These are phyloP conservation scores for Oidiodendron maius DNA, from an alignment of 495 filamentous ascomycete genomes.

Conservation along the genomic window DNA sequence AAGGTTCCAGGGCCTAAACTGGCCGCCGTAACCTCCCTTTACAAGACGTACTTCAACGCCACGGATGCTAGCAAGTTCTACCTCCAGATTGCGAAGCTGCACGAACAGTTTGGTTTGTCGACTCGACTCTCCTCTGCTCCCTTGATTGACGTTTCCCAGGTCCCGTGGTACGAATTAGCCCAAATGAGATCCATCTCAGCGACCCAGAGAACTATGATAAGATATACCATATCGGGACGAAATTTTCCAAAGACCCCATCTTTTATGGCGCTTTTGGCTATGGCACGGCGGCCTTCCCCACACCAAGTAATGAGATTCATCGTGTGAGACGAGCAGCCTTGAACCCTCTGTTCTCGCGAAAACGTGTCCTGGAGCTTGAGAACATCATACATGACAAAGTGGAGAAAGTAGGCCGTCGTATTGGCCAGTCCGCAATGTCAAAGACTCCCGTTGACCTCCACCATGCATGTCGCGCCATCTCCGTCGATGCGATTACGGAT, in stretches of 20 bases:
- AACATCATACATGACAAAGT: slow-evolving; percentile 22
- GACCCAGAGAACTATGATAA: slow-evolving; percentile 3
- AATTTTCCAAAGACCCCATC: slow-evolving; percentile 15
- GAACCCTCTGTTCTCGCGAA: slow-evolving; percentile 37
- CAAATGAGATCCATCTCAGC: slow-evolving; percentile 34
- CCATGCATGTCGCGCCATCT: slow-evolving; percentile 26
- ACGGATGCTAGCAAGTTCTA: slow-evolving; percentile 1
- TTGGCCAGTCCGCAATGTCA: background rate
- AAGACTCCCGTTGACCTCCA: slow-evolving; percentile 23
- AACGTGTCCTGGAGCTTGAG: slow-evolving; percentile 24
- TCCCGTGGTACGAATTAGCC: slow-evolving; percentile 52
- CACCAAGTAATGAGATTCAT: slow-evolving; percentile 37
- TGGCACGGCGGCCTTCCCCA: slow-evolving; percentile 32
- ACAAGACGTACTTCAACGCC: slow-evolving; percentile 16
- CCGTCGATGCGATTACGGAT: slow-evolving; percentile 37
- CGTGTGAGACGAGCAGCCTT: slow-evolving; percentile 30
- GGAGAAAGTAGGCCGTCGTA: slow-evolving; percentile 14
- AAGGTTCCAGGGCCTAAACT: slow-evolving; percentile 42
- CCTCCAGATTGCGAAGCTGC: slow-evolving; percentile 5
- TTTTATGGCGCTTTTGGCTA: slow-evolving; percentile 3
- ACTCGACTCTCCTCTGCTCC: background rate
- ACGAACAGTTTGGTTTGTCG: slow-evolving; percentile 17
- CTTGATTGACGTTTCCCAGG: slow-evolving; percentile 7
- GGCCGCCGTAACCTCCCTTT: slow-evolving; percentile 41
- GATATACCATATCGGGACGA: slow-evolving; percentile 27